Percentiles rank a stretch among this genome's conserved stretches.
Conservation (phyloP, 192 early-diverging fungal species). For the Oehlia diaphana region DNA sequence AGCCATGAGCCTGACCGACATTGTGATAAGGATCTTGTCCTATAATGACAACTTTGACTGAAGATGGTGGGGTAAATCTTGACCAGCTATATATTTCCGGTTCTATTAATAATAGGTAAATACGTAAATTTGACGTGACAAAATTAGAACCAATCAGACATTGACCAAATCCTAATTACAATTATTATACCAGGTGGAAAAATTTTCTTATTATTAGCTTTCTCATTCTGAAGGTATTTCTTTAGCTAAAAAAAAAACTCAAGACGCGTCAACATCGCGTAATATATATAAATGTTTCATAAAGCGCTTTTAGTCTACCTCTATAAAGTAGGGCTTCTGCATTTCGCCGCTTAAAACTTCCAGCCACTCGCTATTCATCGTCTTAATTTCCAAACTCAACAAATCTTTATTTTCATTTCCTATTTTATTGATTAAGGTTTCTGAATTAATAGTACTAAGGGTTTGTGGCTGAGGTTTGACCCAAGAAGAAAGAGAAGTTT, state of each 20-base stretch:
- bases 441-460: not conserved
- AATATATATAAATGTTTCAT: no score
- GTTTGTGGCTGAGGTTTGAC: not conserved
- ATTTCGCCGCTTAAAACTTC: constrained; percentile 58
- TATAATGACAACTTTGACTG: constrained; percentile 85
- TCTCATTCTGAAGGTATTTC: not conserved
- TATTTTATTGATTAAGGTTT: not conserved
- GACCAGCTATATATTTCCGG: constrained; percentile 84
- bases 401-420: constrained; percentile 23
- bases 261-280: no score
- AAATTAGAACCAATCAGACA: no score
- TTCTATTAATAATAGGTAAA: constrained; percentile 29
- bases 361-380: constrained; percentile 77
- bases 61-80: constrained; percentile 64
- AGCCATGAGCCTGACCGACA: constrained; percentile 60
- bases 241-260: no score
- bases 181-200: not conserved
- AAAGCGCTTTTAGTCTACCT: constrained; percentile 35
- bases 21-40: constrained; percentile 88
- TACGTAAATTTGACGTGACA: no score
- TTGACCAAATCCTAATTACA: no score
- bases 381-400: constrained; percentile 61
- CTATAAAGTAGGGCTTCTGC: constrained; percentile 57
- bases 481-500: not conserved
- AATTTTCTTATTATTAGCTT: not conserved